Conservation (phyloP, 2,329 filamentous ascomycete species). For the Diaporthe sp. region DNA sequence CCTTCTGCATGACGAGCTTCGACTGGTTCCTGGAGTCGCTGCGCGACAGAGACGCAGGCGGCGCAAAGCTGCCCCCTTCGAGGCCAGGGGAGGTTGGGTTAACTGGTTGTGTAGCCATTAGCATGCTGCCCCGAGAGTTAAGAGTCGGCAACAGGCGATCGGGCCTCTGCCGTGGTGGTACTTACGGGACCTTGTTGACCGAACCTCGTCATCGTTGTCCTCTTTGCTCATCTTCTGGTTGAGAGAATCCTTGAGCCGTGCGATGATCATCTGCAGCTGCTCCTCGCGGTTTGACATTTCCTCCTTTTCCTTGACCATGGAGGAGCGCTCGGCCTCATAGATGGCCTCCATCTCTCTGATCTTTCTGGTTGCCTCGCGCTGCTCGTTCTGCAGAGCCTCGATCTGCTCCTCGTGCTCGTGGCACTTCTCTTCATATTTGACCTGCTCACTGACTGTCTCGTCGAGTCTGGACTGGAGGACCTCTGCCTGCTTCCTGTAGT, state of each 20-base stretch:
- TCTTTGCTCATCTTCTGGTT: constrained; percentile 76
- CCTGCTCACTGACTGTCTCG: constrained; percentile 85
- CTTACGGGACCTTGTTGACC: constrained; percentile 71
- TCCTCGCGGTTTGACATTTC: constrained; percentile 87
- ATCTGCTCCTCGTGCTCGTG: constrained; percentile 90
- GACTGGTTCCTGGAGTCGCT: constrained; percentile 92
- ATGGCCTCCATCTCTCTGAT: constrained; percentile 93
- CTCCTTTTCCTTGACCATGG: constrained; percentile 92
- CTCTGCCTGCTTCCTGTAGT: constrained; percentile 86
- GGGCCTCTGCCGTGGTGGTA: constrained; percentile 34
- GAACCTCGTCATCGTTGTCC: constrained; percentile 70
- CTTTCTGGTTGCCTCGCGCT: constrained; percentile 84
- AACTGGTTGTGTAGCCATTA: constrained; percentile 44
- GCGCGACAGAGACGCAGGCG: constrained; percentile 84
- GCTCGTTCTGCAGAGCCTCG: constrained; percentile 85
- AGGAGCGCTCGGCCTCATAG: constrained; percentile 89
- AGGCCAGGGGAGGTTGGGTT: constrained; percentile 75
- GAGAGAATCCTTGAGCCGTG: constrained; percentile 90
- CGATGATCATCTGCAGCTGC: constrained; percentile 90
- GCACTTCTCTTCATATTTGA: constrained; percentile 85
- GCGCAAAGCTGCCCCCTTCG: constrained; percentile 85
- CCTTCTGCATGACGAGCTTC: constrained; percentile 92
- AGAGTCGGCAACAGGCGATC: not conserved
- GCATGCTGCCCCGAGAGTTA: not conserved
- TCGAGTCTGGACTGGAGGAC: constrained; percentile 89